Evolutionary conservation across 805 yeast species (phyloP).

Genomic region (Saccharomycopsis schoenii): DNA sequence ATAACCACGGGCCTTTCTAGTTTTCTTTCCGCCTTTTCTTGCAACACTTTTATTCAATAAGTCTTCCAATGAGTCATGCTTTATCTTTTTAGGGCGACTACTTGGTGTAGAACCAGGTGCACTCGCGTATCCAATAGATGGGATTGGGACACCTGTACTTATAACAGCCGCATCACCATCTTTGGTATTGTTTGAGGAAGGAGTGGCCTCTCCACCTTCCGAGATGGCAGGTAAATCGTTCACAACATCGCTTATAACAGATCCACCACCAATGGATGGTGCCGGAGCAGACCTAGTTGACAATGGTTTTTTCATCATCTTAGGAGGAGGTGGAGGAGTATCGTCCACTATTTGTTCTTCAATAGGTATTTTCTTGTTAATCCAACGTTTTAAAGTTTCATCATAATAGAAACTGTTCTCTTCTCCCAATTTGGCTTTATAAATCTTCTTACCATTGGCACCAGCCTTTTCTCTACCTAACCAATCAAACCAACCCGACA

Average conservation of each 20-base stretch:
- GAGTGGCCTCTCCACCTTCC: neutral
- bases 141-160: neutral
- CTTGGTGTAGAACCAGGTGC: neutral
- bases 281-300: slow-evolving; percentile 18
- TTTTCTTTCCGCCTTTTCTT: slow-evolving; percentile 2
- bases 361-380: slow-evolving; percentile 54
- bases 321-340: slow-evolving; percentile 13
- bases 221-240: neutral
- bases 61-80: slow-evolving; percentile 2
- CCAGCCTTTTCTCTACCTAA: slow-evolving; percentile 36
- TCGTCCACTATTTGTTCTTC: slow-evolving; percentile 48
- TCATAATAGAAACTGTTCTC: slow-evolving; percentile 67
- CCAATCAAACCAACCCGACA: slow-evolving; percentile 49
- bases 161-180: neutral
- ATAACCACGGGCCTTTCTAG: slow-evolving; percentile 5
- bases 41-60: slow-evolving; percentile 1
- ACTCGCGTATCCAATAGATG: slow-evolving; percentile 3
- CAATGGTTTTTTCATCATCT: slow-evolving; percentile 28
- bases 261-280: neutral
- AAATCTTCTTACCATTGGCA: slow-evolving; percentile 62
- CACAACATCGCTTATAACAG: neutral
- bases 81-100: neutral
- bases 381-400: slow-evolving; percentile 80
- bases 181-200: neutral
- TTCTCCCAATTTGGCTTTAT: slow-evolving; percentile 81